phyloP scores from a whole-genome alignment of 2,329 filamentous ascomycete species.

The Diaporthe eres region DNA sequence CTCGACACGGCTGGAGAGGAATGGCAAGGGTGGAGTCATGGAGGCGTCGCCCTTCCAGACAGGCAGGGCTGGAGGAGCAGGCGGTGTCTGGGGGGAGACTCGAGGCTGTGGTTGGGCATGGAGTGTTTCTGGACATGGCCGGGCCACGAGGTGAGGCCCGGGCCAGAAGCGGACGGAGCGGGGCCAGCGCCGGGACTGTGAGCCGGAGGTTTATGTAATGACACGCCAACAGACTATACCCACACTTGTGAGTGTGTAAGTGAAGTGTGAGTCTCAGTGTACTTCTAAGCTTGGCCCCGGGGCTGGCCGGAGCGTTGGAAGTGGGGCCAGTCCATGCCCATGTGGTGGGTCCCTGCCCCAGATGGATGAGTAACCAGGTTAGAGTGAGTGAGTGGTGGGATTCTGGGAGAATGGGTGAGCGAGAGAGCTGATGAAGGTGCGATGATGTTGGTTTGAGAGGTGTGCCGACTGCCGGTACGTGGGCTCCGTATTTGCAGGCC shows the following conservation, averaged over 20 bases:
- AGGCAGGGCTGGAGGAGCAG: neutral
- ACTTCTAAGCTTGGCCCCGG: neutral
- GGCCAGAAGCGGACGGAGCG: slow-evolving; percentile 17
- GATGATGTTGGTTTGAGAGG: neutral
- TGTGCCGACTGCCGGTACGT: neutral
- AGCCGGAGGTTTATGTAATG: slow-evolving; percentile 3
- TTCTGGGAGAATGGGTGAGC: neutral
- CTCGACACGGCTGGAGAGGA: neutral
- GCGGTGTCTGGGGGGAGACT: neutral
- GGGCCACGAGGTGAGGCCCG: slow-evolving; percentile 27
- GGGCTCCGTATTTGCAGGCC: slow-evolving; percentile 4
- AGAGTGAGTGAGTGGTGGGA: neutral
- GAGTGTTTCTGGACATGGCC: slow-evolving; percentile 22
- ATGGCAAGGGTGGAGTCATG: neutral
- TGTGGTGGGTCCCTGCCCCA: neutral
- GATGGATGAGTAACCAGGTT: neutral
- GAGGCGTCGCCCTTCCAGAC: neutral
- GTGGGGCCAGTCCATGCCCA: neutral
- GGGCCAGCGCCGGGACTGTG: neutral
- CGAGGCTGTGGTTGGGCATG: slow-evolving; percentile 12
- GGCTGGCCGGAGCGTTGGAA: neutral
- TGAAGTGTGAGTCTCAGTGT: no score
- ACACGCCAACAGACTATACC: no score
- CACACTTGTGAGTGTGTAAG: no score
- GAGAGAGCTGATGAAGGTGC: neutral